These are phyloP conservation scores for Cutaneotrichosporon sp. DNA, from an alignment of 1,284 basidiomycete species.

Conservation along the genomic window DNA sequence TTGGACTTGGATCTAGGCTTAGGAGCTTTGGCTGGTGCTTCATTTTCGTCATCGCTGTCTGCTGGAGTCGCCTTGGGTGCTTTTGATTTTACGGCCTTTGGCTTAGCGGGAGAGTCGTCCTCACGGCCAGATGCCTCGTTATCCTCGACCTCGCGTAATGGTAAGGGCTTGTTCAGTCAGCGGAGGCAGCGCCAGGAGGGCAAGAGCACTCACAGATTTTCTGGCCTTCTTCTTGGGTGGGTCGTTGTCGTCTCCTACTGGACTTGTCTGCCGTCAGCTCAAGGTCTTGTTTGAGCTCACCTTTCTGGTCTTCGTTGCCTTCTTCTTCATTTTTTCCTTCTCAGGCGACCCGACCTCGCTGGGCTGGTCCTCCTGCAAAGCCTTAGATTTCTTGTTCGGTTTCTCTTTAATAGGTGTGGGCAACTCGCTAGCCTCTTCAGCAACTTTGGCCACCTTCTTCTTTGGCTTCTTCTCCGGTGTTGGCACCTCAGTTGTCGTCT, in stretches of 20 bases:
- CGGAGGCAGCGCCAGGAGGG: background rate
- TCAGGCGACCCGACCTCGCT: background rate
- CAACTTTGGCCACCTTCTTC: no score
- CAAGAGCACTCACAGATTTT: conserved; percentile 12
- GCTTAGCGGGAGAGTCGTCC: background rate
- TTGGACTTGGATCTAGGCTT: background rate
- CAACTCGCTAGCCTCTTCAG: no score
- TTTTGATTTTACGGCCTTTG: background rate
- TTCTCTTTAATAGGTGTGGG: no score
- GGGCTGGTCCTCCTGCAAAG: background rate
- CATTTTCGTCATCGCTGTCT: no score
- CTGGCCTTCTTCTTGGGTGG: conserved; percentile 28
- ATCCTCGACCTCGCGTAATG: background rate
- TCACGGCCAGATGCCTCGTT: background rate
- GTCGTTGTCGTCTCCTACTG: conserved; percentile 21
- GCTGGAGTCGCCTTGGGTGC: background rate
- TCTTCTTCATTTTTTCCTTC: conserved; percentile 6
- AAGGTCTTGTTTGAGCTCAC: background rate
- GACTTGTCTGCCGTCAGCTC: conserved; percentile 19
- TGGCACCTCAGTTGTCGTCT: conserved; percentile 7
- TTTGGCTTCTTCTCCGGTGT: conserved; percentile 10
- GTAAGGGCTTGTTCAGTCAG: background rate
- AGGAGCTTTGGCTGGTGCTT: background rate
- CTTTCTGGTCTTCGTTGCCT: background rate
- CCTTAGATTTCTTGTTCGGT: no score